Percentiles rank a stretch among this genome's conserved stretches.
Evolutionary conservation across 768 basidiomycete species (phyloP).

Genomic region (Russula sp.): DNA sequence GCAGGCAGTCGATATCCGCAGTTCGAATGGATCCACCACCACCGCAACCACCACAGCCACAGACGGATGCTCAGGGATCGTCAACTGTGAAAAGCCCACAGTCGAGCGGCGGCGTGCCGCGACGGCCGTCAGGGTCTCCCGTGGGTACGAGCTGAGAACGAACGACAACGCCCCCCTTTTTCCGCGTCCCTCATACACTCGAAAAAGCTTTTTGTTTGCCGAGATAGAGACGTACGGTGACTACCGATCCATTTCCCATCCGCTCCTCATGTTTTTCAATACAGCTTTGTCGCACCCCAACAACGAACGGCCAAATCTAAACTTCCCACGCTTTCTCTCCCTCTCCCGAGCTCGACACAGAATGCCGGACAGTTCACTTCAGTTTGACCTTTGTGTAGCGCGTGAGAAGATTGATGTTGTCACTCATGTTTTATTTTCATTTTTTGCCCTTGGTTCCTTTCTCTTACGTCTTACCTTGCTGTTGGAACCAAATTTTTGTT

Average conservation of each 20-base stretch:
- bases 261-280: neutral
- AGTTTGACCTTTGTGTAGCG: constrained; percentile 2
- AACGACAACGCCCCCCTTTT: neutral
- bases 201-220: constrained; percentile 2
- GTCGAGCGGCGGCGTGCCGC: neutral
- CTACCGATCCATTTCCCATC: neutral
- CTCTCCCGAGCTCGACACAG: neutral
- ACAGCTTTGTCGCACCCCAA: neutral
- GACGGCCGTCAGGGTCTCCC: constrained; percentile 8
- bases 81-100: constrained; percentile 8
- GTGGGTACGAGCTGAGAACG: constrained; percentile 8
- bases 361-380: constrained; percentile 13
- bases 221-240: neutral
- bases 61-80: constrained; percentile 3
- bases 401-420: constrained; percentile 6
- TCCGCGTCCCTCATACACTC: constrained; percentile 1
- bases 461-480: neutral
- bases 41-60: constrained; percentile 24
- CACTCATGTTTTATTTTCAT: neutral
- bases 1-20: constrained; percentile 44
- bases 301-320: neutral
- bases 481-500: constrained; percentile 13
- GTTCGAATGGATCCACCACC: constrained; percentile 40
- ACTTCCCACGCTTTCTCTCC: neutral
- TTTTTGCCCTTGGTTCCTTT: neutral